These are phyloP conservation scores for Fibroporia radiculosa DNA, from an alignment of 768 basidiomycete species.

Conservation along the genomic window DNA sequence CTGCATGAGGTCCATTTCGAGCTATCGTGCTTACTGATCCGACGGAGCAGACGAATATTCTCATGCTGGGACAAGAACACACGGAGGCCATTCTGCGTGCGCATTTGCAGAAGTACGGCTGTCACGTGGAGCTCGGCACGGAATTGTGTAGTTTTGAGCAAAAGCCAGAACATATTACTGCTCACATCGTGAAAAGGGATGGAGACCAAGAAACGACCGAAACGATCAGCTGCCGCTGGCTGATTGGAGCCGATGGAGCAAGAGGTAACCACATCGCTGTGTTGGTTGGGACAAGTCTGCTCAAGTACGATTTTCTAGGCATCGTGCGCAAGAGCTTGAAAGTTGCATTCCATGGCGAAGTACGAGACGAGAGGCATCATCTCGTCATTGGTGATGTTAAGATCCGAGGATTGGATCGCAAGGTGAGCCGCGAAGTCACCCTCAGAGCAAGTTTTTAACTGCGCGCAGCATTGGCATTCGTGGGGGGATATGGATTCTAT, in stretches of 20 bases:
- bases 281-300: too few relatives aligned
- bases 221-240: conserved; percentile 21
- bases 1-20: neutral
- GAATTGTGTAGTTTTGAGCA: conserved; percentile 29
- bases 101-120: conserved; percentile 18
- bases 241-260: conserved; percentile 38
- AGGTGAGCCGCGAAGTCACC: conserved; percentile 16
- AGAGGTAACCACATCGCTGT: conserved; percentile 17
- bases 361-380: conserved; percentile 17
- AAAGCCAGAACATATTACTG: conserved; percentile 22
- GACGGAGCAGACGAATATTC: neutral
- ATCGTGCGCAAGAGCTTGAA: conserved; percentile 32
- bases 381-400: conserved; percentile 31
- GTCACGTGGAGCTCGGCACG: conserved; percentile 27
- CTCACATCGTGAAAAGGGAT: conserved; percentile 13
- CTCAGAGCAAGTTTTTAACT: neutral
- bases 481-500: conserved; percentile 1
- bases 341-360: conserved; percentile 35
- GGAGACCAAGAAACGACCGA: conserved; percentile 21
- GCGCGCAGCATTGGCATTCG: neutral
- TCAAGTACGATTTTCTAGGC: conserved; percentile 22
- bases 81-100: conserved; percentile 25
- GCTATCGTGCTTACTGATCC: neutral
- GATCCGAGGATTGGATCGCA: conserved; percentile 24
- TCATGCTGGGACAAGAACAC: conserved; percentile 11